Evolutionary conservation across 805 yeast genomes (phyloP).

Genomic region (Pichia insulana): DNA sequence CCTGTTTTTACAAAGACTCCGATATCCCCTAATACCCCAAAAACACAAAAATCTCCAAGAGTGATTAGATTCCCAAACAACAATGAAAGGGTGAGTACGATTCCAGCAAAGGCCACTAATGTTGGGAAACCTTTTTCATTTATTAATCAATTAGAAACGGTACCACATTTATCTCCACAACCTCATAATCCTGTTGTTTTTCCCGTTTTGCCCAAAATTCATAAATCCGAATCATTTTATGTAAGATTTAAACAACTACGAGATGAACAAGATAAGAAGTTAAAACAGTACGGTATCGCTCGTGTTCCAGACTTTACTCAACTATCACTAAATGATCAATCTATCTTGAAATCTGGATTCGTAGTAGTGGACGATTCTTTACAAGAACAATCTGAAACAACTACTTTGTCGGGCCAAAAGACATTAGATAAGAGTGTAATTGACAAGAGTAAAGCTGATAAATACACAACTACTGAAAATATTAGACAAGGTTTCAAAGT

Average conservation of each 20-base stretch:
- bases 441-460: not conserved
- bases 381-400: constrained; percentile 4
- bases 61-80: too few relatives aligned
- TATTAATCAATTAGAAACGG: too few relatives aligned
- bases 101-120: too few relatives aligned
- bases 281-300: constrained; percentile 18
- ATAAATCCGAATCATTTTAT: constrained; percentile 14
- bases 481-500: not conserved
- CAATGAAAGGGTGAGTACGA: too few relatives aligned
- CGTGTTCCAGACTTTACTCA: constrained; percentile 13
- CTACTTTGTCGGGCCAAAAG: not conserved
- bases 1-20: too few relatives aligned
- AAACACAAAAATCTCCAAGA: too few relatives aligned
- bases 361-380: constrained; percentile 17
- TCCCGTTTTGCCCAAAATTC: not conserved
- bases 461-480: not conserved
- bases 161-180: too few relatives aligned
- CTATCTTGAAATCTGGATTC: constrained; percentile 7
- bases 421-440: not conserved
- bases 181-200: too few relatives aligned
- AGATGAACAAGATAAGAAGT: constrained; percentile 15
- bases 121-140: too few relatives aligned
- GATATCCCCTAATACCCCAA: too few relatives aligned
- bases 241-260: constrained; percentile 11
- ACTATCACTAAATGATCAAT: constrained; percentile 7